phyloP scores from a whole-genome alignment of 225 moss, liverwort and hornwort genomes.

The Physcomitrellopsis africana region DNA sequence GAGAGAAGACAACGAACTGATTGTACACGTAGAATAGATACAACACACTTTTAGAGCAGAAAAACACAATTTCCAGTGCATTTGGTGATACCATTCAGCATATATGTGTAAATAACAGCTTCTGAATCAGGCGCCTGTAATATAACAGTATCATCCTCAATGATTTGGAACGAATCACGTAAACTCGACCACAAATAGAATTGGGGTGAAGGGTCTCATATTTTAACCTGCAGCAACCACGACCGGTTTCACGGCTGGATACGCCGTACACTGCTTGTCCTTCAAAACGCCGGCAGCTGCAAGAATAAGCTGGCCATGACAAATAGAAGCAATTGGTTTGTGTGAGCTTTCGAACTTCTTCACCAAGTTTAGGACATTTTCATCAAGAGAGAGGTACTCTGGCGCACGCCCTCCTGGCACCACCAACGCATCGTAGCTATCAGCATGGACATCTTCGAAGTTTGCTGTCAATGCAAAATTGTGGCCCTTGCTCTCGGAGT shows the following conservation, averaged over 20 bases:
- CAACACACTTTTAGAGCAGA: not conserved
- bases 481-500: constrained; percentile 84
- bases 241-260: constrained; percentile 85
- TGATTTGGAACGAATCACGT: not conserved
- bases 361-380: constrained; percentile 71
- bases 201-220: constrained; percentile 4
- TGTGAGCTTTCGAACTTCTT: constrained; percentile 64
- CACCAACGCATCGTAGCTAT: constrained; percentile 75
- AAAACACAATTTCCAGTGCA: not conserved
- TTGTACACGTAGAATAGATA: not conserved
- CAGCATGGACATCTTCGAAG: constrained; percentile 61
- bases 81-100: not conserved
- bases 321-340: constrained; percentile 86
- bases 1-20: not conserved
- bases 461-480: constrained; percentile 77
- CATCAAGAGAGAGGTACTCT: constrained; percentile 86
- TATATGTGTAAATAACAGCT: not conserved
- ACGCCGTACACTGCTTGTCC: constrained; percentile 82
- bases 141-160: not conserved
- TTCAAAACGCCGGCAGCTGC: constrained; percentile 88
- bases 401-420: constrained; percentile 95
- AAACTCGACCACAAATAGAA: not conserved
- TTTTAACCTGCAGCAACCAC: constrained; percentile 73
- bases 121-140: not conserved
- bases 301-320: constrained; percentile 91